Base-by-base conservation (phyloP, 1,284 basidiomycete species). In the Trichosporon coremiiforme region DNA sequence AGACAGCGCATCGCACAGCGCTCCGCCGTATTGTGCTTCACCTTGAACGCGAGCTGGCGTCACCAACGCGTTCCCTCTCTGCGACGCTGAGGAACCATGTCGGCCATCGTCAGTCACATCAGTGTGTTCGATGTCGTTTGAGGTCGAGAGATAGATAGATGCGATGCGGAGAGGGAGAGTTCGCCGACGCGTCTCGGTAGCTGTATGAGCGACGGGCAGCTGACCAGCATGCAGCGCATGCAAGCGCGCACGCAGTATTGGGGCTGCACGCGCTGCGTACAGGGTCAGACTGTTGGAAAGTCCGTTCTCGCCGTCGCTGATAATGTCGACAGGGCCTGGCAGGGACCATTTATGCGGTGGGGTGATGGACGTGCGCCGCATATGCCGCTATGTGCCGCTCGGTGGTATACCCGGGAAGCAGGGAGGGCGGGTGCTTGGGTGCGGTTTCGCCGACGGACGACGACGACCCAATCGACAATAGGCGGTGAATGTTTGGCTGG, bases 401-500 rank as follows among this genome's bases (percentile, higher is more conserved):
- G 50, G 50, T 53, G 50, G 50, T 22, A 53, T 53, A 53, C 50
- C 50, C 50, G 50, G 22, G 33, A 35, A 8, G 33, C 33, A 35
- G 33, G 47, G 7, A 8, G 47, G n/a, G 50, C 50, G 50, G 50
- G 50, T 25, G 50, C n/a, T 53, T 20, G 50, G 50, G 20, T 25
- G 20, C 50, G 50, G 50, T 53, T 53, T 53, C 50, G 50, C 50
- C 50, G 50, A 22, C 50, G 50, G 50, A 53, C 50, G n/a, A 22
- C 22, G 50, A 53, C 50, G 9, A 38, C 12, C 36, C 8, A 20
- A 20, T 50, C n/a, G 50, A 25, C 22, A 20, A 25, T 53, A 25
- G 50, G 50, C 50, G 50, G 9, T 25, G 20, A 5, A 6, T 53
- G 50, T 53, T 53, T 53, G 50, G 50, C 50, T 25, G 50, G 25